phyloP scores from a whole-genome alignment of 2,329 filamentous ascomycete genomes.

The Fonsecaea monophora region DNA sequence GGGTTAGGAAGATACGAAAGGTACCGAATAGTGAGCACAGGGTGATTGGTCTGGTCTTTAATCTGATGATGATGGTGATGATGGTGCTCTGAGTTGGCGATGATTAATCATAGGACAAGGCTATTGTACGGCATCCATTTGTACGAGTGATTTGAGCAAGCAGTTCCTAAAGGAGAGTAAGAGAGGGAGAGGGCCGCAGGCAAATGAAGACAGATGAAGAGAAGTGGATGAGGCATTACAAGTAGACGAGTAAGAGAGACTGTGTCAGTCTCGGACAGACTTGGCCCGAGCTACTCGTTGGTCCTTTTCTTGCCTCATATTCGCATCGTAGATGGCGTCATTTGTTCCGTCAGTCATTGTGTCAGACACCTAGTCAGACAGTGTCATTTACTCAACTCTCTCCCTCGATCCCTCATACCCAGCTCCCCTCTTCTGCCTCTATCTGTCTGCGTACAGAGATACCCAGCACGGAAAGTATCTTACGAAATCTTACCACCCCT shows the following conservation, averaged over 20 bases:
- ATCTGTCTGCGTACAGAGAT: too few relatives aligned
- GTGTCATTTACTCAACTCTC: too few relatives aligned
- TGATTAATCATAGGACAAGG: slow-evolving; percentile 21
- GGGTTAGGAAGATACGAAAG: too few relatives aligned
- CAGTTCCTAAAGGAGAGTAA: slow-evolving; percentile 9
- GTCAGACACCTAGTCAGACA: too few relatives aligned
- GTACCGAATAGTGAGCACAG: too few relatives aligned
- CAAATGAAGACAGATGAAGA: background rate
- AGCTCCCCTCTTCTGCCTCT: too few relatives aligned
- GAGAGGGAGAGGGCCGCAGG: background rate
- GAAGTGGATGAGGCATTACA: background rate
- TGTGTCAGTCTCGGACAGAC: slow-evolving; percentile 25
- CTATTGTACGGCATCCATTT: slow-evolving; percentile 8
- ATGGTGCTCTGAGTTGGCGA: slow-evolving; percentile 9
- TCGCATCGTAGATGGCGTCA: background rate
- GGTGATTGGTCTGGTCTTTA: too few relatives aligned
- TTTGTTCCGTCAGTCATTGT: too few relatives aligned
- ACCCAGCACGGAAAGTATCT: too few relatives aligned
- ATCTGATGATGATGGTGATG: background rate
- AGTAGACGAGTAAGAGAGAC: background rate
- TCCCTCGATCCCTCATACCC: too few relatives aligned
- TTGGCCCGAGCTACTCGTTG: slow-evolving; percentile 14
- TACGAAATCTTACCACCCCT: too few relatives aligned
- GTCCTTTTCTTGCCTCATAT: slow-evolving; percentile 11
- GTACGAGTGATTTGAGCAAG: background rate